Conservation (phyloP, 352 stramenopile genomes). For the Globisporangium yorkense region DNA sequence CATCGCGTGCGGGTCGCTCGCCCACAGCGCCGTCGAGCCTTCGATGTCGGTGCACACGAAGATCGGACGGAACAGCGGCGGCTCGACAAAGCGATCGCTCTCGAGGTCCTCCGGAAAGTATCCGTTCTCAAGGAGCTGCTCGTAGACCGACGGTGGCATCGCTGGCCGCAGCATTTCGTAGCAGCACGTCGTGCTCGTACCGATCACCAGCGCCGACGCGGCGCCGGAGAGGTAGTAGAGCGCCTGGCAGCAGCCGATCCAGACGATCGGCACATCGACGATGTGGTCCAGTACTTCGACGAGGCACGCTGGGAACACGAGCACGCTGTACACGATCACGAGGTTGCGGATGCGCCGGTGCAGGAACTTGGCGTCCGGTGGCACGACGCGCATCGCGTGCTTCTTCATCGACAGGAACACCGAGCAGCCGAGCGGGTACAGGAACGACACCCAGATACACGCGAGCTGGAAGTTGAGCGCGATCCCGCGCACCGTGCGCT, state of each 20-base stretch:
- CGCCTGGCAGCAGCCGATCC: slow-evolving; percentile 39
- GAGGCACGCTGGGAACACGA: slow-evolving; percentile 57
- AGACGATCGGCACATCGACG: slow-evolving; percentile 29
- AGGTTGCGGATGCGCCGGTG: slow-evolving; percentile 65
- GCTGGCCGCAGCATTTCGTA: slow-evolving; percentile 50
- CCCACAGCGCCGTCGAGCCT: slow-evolving; percentile 68
- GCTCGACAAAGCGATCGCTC: slow-evolving; percentile 33
- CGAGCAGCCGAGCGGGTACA: slow-evolving; percentile 49
- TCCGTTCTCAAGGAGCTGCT: slow-evolving; percentile 54
- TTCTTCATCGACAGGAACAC: slow-evolving; percentile 45
- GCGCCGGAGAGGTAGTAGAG: slow-evolving; percentile 61
- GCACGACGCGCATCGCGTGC: slow-evolving; percentile 29
- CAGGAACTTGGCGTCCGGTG: slow-evolving; percentile 36
- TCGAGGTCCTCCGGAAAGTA: slow-evolving; percentile 42
- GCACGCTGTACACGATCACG: slow-evolving; percentile 58
- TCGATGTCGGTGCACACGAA: slow-evolving; percentile 86
- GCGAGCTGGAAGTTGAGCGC: slow-evolving; percentile 40
- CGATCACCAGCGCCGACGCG: slow-evolving; percentile 53
- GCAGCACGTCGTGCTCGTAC: slow-evolving; percentile 55
- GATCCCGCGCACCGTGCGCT: slow-evolving; percentile 24
- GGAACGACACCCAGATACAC: slow-evolving; percentile 46
- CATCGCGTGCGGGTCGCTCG: slow-evolving; percentile 39
- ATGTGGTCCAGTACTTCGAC: slow-evolving; percentile 31
- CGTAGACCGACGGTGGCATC: slow-evolving; percentile 55
- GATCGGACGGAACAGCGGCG: slow-evolving; percentile 41